Conservation (phyloP, 2,329 filamentous ascomycete species). For the Neophaeococcomyces mojaviensis region DNA sequence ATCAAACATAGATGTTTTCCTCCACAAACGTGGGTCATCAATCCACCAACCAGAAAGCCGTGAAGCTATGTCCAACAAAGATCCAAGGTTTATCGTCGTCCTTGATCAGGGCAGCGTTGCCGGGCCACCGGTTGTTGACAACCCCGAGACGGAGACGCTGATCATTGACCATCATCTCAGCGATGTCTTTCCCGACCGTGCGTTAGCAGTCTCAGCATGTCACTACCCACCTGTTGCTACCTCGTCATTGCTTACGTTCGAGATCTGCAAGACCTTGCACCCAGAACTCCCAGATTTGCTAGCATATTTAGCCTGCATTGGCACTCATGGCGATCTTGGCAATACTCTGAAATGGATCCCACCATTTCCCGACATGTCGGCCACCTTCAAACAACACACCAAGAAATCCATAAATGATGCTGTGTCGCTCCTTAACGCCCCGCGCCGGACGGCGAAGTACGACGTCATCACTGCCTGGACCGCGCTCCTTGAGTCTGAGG, state of each 20-base stretch:
- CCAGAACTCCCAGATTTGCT: conserved; percentile 42
- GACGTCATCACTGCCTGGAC: conserved; percentile 56
- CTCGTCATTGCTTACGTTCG: conserved; percentile 56
- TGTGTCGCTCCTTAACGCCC: conserved; percentile 58
- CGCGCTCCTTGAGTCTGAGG: conserved; percentile 44
- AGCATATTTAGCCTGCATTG: conserved; percentile 57
- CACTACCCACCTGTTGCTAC: conserved; percentile 59
- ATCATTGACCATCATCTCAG: conserved; percentile 61
- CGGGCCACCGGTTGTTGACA: conserved; percentile 47
- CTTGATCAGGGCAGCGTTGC: conserved; percentile 58
- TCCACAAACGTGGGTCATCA: conserved; percentile 52
- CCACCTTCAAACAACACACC: conserved; percentile 52
- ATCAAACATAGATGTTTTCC: conserved; percentile 49
- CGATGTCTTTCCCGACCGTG: conserved; percentile 50
- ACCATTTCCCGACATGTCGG: conserved; percentile 59
- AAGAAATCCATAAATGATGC: conserved; percentile 58
- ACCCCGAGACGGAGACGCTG: conserved; percentile 41
- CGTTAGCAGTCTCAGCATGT: conserved; percentile 54
- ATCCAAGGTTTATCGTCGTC: conserved; percentile 54
- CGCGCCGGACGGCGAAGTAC: conserved; percentile 54
- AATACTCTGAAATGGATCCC: conserved; percentile 58
- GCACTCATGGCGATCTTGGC: conserved; percentile 60
- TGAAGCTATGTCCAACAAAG: conserved; percentile 41
- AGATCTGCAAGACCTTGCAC: conserved; percentile 54
- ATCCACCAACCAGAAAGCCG: conserved; percentile 51